These are phyloP conservation scores for Solanum tarapatanum DNA, from an alignment of 257 asterid species.

Conservation along the genomic window DNA sequence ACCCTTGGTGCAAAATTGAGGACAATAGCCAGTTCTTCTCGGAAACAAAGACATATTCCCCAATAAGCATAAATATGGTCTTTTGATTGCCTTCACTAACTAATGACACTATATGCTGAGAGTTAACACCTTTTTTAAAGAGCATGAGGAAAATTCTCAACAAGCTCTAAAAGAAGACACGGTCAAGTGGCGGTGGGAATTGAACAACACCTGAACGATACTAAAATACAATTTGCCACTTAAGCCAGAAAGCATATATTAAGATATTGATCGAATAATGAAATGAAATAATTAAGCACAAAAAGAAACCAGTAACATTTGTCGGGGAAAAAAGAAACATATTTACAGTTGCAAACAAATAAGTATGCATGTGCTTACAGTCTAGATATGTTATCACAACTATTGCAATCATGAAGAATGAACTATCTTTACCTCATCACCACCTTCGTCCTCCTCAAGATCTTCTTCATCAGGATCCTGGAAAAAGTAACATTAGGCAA, in stretches of 20 bases:
- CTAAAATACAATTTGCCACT: background rate
- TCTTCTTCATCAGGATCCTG: conserved; percentile 62
- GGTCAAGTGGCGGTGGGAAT: background rate
- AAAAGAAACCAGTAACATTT: background rate
- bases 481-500: background rate
- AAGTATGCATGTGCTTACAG: background rate
- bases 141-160: background rate
- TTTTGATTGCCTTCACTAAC: background rate
- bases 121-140: background rate
- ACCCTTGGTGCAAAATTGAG: background rate
- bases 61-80: background rate
- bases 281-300: background rate
- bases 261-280: background rate
- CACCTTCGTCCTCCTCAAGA: conserved; percentile 19
- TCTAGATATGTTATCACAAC: background rate
- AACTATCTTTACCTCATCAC: conserved; percentile 34
- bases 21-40: background rate
- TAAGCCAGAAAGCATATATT: background rate
- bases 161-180: background rate
- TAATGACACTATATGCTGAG: background rate
- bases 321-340: background rate
- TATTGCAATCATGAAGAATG: background rate
- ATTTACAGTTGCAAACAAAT: background rate
- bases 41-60: background rate
- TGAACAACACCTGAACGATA: background rate